Evolutionary conservation across 495 filamentous ascomycete genomes (phyloP), one percentile per base, ranked within the genome.

Genomic region (Penicillium dipodomyicola): DNA sequence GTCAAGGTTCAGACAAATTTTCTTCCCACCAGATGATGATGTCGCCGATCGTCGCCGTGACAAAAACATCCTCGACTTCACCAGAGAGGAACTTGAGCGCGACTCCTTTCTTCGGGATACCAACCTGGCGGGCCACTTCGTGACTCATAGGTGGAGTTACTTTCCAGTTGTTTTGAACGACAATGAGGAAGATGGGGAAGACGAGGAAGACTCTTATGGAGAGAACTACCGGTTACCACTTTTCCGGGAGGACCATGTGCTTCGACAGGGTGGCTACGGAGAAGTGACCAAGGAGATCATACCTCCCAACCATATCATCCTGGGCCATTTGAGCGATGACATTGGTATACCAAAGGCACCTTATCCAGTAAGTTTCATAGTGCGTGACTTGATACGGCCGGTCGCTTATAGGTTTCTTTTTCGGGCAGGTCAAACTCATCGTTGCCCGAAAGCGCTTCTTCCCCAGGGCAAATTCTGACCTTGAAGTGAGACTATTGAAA

Each of bases 1-100:
- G 49, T n/a, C 49, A 17, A 52, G 49, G 14, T 42, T 52, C 49
- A 25, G 27, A 29, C 10, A 52, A 12, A 52, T 52, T 4, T 52
- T 52, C 9, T 41, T 52, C 14, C 33, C n/a, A 14, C 9, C 15
- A 27, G 11, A 20, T n/a, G 25, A n/a, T 14, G 15, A 20, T 19
- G 17, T 22, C 3, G 35, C 49, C 22, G 23, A 22, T 15, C 7
- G n/a, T 17, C 49, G 49, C 20, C 49, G 49, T 5, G 49, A 42
- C 35, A 41, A 42, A 15, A 39, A 52, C 11, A 25, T 27, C 32
- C 19, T 27, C 33, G 27, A 41, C 7, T 23, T 52, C 33, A n/a
- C n/a, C 17, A 40, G 14, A 7, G 2, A 52, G 17, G 49, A 52
- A 14, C 49, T 52, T 4, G 27, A 23, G 11, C 14, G 25, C 19